phyloP scores from a whole-genome alignment of 75 land plant species.

The Sequoia sempervirens region DNA sequence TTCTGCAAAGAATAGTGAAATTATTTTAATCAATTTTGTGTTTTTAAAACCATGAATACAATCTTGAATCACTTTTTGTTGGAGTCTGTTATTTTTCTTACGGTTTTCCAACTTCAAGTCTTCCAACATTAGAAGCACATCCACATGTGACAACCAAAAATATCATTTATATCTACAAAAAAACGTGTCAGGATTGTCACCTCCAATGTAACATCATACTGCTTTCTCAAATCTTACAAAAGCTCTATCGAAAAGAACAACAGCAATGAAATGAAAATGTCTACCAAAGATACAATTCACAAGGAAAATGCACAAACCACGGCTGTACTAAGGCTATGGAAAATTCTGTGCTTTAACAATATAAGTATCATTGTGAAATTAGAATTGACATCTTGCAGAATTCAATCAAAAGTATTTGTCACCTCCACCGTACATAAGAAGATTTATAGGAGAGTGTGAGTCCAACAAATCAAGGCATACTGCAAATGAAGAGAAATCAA shows the following conservation, averaged over 20 bases:
- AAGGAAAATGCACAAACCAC: not conserved
- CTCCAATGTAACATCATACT: too few relatives aligned
- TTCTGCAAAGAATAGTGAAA: too few relatives aligned
- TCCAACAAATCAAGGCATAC: not conserved
- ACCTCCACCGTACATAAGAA: not conserved
- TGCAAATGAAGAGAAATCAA: not conserved
- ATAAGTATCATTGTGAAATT: too few relatives aligned
- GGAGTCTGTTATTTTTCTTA: too few relatives aligned
- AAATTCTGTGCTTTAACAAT: too few relatives aligned
- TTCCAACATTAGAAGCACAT: not conserved
- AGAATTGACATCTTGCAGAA: not conserved
- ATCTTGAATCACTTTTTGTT: too few relatives aligned
- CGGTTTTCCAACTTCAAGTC: not conserved
- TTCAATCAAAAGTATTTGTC: not conserved
- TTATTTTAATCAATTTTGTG: too few relatives aligned
- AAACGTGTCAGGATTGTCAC: not conserved
- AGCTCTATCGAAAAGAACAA: not conserved
- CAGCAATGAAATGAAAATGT: not conserved
- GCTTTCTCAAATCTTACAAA: not conserved
- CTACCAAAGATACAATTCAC: not conserved
- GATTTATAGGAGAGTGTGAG: not conserved
- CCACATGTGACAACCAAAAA: not conserved
- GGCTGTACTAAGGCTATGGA: too few relatives aligned
- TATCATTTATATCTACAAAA: not conserved
- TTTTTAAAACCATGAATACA: too few relatives aligned